phyloP scores from a whole-genome alignment of 164 flowering plant species.

The Paratinospora sagittata region DNA sequence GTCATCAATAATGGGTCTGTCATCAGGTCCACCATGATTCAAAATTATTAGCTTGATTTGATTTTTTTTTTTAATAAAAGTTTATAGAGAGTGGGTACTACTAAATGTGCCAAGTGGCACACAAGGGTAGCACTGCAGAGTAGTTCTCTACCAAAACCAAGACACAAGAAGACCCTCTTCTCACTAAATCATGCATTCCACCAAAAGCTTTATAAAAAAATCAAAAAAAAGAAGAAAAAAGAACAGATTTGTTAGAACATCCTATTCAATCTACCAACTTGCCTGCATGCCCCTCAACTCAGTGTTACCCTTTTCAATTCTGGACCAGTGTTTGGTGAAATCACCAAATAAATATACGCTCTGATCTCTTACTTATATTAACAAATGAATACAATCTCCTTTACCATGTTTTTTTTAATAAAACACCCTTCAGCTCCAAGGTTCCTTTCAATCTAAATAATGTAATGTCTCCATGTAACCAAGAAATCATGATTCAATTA shows the following conservation, averaged over 20 bases:
- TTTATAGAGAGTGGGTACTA: not conserved
- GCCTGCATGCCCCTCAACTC: not conserved
- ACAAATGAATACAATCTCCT: not conserved
- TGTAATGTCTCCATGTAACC: not conserved
- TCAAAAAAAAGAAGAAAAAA: not conserved
- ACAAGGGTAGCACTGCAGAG: not conserved
- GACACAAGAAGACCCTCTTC: not conserved
- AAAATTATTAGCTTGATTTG: no score
- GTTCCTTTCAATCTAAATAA: not conserved
- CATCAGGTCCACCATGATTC: no score
- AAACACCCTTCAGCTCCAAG: not conserved
- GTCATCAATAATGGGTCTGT: no score
- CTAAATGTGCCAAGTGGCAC: not conserved
- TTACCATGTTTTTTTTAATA: not conserved
- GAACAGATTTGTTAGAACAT: slow-evolving; percentile 8
- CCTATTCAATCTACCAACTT: slow-evolving; percentile 5
- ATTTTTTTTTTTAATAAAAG: not conserved
- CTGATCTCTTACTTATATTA: not conserved
- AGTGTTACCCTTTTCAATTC: not conserved
- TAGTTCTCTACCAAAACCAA: not conserved
- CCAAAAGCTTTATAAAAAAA: not conserved
- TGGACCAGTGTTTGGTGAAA: slow-evolving; percentile 6
- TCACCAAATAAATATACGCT: not conserved
- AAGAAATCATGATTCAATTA: no score
- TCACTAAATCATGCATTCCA: not conserved